Evolutionary conservation across 352 stramenopile species (phyloP), one percentile per base, ranked within the genome.

Genomic region (Globisporangium nodosum): DNA sequence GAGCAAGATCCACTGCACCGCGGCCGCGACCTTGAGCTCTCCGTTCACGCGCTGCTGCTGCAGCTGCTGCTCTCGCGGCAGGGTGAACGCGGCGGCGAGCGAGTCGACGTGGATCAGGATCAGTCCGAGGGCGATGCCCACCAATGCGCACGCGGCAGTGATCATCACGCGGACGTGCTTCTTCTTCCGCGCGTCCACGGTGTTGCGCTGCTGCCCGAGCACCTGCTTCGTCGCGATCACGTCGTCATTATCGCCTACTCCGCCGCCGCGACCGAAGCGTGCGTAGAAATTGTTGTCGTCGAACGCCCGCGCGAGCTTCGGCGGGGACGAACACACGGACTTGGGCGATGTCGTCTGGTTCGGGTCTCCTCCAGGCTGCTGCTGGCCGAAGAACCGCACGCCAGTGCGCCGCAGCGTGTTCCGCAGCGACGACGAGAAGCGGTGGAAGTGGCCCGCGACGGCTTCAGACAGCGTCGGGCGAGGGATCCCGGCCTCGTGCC

Each of bases 251-350:
- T 67, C 67, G 20, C 65, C 49, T 12, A 74, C 70, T 13, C 70
- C 68, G 6, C 65, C 69, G n/a, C 55, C 39, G 18, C 54, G 61
- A 0, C 48, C 61, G 52, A 74, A 65, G 12, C 57, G 56, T 12
- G 54, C 35, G 54, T 84, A 87, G 45, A 84, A 87, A 3, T 63
- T 57, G 11, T 69, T 65, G 18, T 87, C 67, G 39, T 87, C 74
- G 50, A 71, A 84, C 4, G 60, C 65, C 2, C 70, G 66, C 3
- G 76, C 64, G 4, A 84, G 50, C 16, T 53, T 46, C 24, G 70
- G 64, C 11, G 76, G 76, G 27, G 71, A 66, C 16, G 69, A 66
- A 16, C 68, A 76, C 6, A 71, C 59, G 7, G 73, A 87, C 46
- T 74, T 64, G 5, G 76, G 76, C 9, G 76, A 87, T 21, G 76